A percentile compares a stretch with the other conserved stretches of the same genome.
These are phyloP conservation scores for Flaveria bidentis DNA, from an alignment of 129 eudicot species.

Conservation along the genomic window DNA sequence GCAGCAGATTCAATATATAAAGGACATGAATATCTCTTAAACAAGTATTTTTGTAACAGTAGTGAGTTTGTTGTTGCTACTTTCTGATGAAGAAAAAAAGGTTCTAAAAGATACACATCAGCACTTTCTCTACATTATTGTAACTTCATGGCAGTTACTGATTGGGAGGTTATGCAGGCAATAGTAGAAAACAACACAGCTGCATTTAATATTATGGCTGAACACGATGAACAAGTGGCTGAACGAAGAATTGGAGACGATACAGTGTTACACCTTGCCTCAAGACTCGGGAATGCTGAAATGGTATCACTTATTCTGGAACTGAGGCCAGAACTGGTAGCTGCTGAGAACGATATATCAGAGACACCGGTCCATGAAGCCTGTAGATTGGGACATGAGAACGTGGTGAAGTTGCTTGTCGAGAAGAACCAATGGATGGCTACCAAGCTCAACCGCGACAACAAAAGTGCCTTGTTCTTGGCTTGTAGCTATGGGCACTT, in stretches of 20 bases:
- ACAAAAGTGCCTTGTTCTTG: constrained; percentile 18
- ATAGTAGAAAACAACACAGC: constrained; percentile 16
- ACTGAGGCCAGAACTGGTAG: constrained; percentile 25
- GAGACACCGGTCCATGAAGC: constrained; percentile 25
- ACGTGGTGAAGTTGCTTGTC: constrained; percentile 9
- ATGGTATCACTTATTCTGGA: constrained; percentile 23
- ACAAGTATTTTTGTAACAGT: too few relatives aligned
- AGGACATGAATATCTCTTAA: too few relatives aligned
- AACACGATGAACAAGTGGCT: constrained; percentile 17
- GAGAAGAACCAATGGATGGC: constrained; percentile 29
- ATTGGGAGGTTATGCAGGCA: constrained; percentile 21
- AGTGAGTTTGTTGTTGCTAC: too few relatives aligned
- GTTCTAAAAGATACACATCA: neutral
- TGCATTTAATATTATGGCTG: constrained; percentile 12
- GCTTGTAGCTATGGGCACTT: constrained; percentile 30
- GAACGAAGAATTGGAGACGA: constrained; percentile 19
- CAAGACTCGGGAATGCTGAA: constrained; percentile 19
- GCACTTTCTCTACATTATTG: neutral
- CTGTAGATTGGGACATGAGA: constrained; percentile 9
- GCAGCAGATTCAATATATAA: neutral
- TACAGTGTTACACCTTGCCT: constrained; percentile 25
- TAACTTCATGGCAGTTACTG: constrained; percentile 10
- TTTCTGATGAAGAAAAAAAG: too few relatives aligned
- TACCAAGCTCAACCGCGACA: constrained; percentile 6
- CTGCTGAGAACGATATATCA: neutral